Evolutionary conservation across 805 yeast genomes (phyloP).

Genomic region (Saccharomycopsis oosterbeekiorum): DNA sequence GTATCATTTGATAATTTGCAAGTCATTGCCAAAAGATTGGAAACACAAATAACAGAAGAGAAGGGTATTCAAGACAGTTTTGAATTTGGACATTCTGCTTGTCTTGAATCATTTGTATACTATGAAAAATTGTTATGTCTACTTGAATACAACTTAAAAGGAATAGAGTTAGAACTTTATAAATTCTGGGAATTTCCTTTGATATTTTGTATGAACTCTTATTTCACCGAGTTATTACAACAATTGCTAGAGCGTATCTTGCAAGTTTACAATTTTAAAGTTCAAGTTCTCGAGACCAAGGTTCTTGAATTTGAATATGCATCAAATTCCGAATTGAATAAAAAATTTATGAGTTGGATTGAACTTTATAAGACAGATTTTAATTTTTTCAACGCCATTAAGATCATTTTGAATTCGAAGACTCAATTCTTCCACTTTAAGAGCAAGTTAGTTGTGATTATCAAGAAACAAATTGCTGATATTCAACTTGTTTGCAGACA

Average conservation of each 20-base stretch:
- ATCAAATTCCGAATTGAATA: neutral
- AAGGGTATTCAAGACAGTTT: conserved; percentile 28
- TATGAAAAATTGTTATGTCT: conserved; percentile 57
- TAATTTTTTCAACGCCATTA: neutral
- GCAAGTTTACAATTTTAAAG: neutral
- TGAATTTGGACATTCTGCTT: conserved; percentile 19
- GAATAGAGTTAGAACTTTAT: conserved; percentile 68
- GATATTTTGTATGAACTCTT: neutral
- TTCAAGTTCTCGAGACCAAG: neutral
- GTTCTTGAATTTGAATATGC: neutral
- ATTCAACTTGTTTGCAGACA: neutral
- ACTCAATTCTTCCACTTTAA: neutral
- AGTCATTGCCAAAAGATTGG: conserved; percentile 60
- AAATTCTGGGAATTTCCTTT: conserved; percentile 54
- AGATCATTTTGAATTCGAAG: neutral
- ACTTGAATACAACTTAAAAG: conserved; percentile 62
- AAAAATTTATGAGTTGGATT: neutral
- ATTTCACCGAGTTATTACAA: neutral
- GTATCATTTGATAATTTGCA: conserved; percentile 72
- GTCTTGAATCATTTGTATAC: conserved; percentile 53
- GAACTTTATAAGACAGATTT: neutral
- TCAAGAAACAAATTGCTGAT: neutral
- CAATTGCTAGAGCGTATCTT: neutral
- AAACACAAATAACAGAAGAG: conserved; percentile 31
- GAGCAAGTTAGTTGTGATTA: neutral